These are phyloP conservation scores for Mycotypha africana DNA, from an alignment of 371 early-diverging fungal genomes.

Conservation along the genomic window DNA sequence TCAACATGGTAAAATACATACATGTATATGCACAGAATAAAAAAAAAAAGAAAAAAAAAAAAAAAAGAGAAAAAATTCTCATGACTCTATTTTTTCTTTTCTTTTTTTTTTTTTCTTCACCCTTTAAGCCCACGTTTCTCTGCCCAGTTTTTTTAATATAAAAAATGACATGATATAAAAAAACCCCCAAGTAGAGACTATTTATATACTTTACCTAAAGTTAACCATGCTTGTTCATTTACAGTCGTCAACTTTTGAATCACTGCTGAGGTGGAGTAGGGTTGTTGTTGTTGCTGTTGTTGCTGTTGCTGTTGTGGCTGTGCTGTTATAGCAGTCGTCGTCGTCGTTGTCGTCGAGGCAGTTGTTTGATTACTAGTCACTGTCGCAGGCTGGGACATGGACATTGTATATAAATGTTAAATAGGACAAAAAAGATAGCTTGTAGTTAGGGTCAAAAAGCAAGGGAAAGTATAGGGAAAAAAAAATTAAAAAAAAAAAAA, in stretches of 20 bases:
- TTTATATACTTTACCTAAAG: slow-evolving; percentile 51
- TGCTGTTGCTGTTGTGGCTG: neutral
- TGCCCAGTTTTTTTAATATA: too few relatives aligned
- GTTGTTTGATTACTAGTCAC: too few relatives aligned
- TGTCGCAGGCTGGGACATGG: too few relatives aligned
- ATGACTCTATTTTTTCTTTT: neutral
- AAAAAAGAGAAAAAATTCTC: slow-evolving; percentile 5
- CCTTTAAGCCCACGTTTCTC: too few relatives aligned
- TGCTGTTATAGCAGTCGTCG: too few relatives aligned
- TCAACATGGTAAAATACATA: too few relatives aligned
- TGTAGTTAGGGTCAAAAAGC: slow-evolving; percentile 3
- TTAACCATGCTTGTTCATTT: slow-evolving; percentile 78
- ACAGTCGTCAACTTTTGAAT: slow-evolving; percentile 60
- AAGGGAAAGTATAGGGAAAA: slow-evolving; percentile 2
- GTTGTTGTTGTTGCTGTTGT: neutral
- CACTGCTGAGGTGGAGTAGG: slow-evolving; percentile 17
- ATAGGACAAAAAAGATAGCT: slow-evolving; percentile 10
- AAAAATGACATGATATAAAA: too few relatives aligned
- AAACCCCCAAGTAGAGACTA: neutral
- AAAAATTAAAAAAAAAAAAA: slow-evolving; percentile 4
- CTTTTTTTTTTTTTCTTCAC: too few relatives aligned
- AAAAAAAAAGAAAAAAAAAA: too few relatives aligned
- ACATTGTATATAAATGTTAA: too few relatives aligned
- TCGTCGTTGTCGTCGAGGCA: too few relatives aligned
- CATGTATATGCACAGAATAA: too few relatives aligned